Base-by-base conservation (phyloP, 2,329 filamentous ascomycete species). In the Aspergillus spinulosporus region DNA sequence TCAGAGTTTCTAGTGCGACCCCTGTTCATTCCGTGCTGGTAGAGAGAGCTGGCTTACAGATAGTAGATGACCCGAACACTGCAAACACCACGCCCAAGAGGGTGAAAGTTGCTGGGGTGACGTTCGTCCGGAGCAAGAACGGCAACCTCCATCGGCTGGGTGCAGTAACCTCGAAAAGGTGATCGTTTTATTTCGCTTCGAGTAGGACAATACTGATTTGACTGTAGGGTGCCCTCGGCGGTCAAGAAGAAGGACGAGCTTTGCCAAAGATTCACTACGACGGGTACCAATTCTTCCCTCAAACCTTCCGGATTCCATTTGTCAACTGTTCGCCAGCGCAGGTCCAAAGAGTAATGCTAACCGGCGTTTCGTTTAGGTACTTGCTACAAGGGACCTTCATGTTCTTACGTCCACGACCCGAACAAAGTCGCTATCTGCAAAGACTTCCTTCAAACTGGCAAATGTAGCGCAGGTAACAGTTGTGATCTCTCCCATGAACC, bases 401-500 rank as follows among this genome's bases (percentile, higher is more conserved):
- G 94, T 74, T 87, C 84, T 54, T 94, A 88, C 70, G 78, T 86
- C 49, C 94, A 99, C 80, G 90, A 99, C 69, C 84, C 89, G 42
- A 80, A 85, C 70, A 96, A 90, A 76, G 90, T 96, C 67, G 90
- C 93, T 54, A 86, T 94, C 55, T 99, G 94, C 85, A 94, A 90
- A 75, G 87, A 90, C 52, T 92, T 89, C 71, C 81, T 97, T 53
- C 86, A 87, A 68, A 92, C 88, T 70, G 88, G 89, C 69, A 81
- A 83, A 67, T 99, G 94, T 78, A 78, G 80, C 65, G 84, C 84
- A 72, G 91, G 91, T 75, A 84, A 88, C 68, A 82, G 82, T 68
- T 99, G 94, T 82, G 90, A 96, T 75, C 83, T 97, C 59, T 96
- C 92, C 61, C 94, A 97, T 82, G 87, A 94, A 47, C 80, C 90